Conservation (phyloP, 306 rosid genomes). For the Ormosia semicastrata region DNA sequence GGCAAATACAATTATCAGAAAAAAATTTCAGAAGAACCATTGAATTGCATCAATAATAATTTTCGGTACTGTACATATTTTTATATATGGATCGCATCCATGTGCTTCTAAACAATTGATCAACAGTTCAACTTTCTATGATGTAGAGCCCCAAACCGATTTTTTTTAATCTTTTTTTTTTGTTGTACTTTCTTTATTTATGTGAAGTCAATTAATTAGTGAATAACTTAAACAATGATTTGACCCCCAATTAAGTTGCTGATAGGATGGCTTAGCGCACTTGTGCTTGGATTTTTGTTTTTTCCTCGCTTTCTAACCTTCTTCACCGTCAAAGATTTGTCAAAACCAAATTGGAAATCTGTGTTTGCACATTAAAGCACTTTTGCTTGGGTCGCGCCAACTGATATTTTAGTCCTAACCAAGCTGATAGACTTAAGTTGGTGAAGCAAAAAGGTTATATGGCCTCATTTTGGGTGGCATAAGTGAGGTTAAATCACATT, state of each 20-base stretch:
- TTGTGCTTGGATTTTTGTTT: neutral
- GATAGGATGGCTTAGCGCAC: slow-evolving; percentile 6
- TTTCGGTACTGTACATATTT: neutral
- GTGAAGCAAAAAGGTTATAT: neutral
- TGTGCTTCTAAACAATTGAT: neutral
- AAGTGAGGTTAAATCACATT: slow-evolving; percentile 24
- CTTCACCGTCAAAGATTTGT: neutral
- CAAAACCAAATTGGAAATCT: slow-evolving; percentile 5
- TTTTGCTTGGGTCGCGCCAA: neutral
- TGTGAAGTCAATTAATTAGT: neutral
- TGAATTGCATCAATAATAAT: neutral
- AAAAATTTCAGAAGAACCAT: neutral
- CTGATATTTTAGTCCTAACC: neutral
- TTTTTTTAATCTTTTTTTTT: neutral
- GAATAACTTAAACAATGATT: neutral
- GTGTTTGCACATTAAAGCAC: slow-evolving; percentile 7
- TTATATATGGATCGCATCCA: neutral
- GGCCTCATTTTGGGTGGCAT: slow-evolving; percentile 17
- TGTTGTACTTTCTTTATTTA: neutral
- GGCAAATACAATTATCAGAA: neutral
- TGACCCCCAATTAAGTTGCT: neutral
- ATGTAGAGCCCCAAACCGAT: neutral
- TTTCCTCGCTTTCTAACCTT: neutral
- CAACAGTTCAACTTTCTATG: neutral
- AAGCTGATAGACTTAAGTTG: neutral